Evolutionary conservation across 139 green algal genomes (phyloP).

Genomic region (Volvox africanus): DNA sequence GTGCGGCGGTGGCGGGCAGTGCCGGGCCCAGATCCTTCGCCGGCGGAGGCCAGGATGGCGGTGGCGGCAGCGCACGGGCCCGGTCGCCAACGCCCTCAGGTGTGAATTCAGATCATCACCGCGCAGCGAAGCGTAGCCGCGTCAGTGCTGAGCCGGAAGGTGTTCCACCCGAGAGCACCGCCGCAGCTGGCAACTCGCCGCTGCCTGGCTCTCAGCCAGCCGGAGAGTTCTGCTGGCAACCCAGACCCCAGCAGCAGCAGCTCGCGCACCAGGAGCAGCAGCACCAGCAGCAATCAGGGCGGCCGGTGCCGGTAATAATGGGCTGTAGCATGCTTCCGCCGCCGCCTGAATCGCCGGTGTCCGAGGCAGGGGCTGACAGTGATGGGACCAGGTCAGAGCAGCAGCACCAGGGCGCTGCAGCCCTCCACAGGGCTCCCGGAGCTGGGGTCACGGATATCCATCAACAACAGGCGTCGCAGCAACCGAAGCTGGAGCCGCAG

Average conservation of each 20-base stretch:
- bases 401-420: not conserved
- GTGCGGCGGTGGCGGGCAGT: not conserved
- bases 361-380: not conserved
- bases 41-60: not conserved
- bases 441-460: not conserved
- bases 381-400: not conserved
- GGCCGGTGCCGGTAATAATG: not conserved
- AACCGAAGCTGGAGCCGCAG: not conserved
- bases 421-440: too few relatives aligned
- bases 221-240: not conserved
- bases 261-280: not conserved
- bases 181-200: not conserved
- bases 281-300: not conserved
- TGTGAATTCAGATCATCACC: not conserved
- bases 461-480: not conserved
- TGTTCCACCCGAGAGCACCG: too few relatives aligned
- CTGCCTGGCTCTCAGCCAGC: not conserved
- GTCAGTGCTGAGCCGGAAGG: conserved; percentile 1
- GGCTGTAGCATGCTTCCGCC: not conserved
- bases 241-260: not conserved
- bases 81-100: not conserved
- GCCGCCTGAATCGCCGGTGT: conserved; percentile 46
- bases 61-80: not conserved
- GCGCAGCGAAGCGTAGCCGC: not conserved
- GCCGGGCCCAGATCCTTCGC: not conserved